Evolutionary conservation across 2,329 filamentous ascomycete genomes (phyloP), one percentile per base, ranked within the genome.

Genomic region (Sporothrix dimorphospora): DNA sequence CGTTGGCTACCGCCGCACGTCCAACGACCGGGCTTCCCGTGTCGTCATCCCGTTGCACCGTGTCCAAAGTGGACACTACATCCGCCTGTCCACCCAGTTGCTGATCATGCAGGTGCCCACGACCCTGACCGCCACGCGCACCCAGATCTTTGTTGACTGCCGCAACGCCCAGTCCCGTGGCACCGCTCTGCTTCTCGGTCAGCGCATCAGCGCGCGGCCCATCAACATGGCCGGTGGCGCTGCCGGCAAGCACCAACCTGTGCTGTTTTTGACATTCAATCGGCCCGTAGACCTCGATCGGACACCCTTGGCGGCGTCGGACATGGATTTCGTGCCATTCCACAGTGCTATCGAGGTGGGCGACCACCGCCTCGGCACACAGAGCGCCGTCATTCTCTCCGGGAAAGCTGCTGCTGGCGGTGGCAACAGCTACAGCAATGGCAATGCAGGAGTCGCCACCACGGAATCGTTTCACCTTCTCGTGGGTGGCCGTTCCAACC

Each of bases 141-240:
- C 65, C 0, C 72, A 66, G 1, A 70, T 75, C 12, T 75, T 70
- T 40, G 67, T 75, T 6, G 73, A 75, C 53, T 73, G 61, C n/a
- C 71, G 71, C 21, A 73, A 73, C 19, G 49, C 65, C 1, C 57
- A 67, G 38, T 21, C 66, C 1, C 61, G 53, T 3, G 71, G 61
- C 2, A 42, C 66, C 3, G 19, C 59, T 2, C 4, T 30, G 14
- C 24, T 74, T 7, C 47, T 73, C 0, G 27, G 30, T 6, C 68
- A 63, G 21, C 53, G 73, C 0, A 38, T 71, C 38, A 73, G 55
- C 34, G 47, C 70, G 1, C 70, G 38, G 4, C 40, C 30, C 5
- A 16, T 72, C 9, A 66, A 70, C 16, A 47, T 72, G 38, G 47
- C 14, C n/a, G 45, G 66, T 34, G 51, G 9, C 16, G 16, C 45